Base-by-base conservation (phyloP, 2,329 filamentous ascomycete genomes). In the Phoma sp. region DNA sequence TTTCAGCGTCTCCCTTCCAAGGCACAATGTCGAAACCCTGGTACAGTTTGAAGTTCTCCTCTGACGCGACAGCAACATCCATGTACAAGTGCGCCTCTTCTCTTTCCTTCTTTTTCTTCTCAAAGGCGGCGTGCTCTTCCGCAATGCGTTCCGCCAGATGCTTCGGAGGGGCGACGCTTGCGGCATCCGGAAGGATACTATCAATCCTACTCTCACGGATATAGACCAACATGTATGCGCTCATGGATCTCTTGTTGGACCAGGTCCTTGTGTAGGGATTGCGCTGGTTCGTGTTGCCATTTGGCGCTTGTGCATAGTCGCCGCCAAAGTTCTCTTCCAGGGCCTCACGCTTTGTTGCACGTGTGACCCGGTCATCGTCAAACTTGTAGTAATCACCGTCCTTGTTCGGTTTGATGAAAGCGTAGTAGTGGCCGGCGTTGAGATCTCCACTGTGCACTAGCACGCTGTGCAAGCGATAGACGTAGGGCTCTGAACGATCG, bases 171-270 rank as follows among this genome's bases (percentile, higher is more conserved):
- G 96, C 89, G 2, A 89, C 83, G 60, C 89, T 82, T n/a, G 84
- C 83, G 33, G 95, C 89, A 0, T 87, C 85, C 37, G 88, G 85
- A 47, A 99, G 82, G 42, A 98, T 88, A 61, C 90, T 83, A 68
- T 96, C 90, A n/a, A 96, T 77, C 52, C 88, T 86, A 46, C 88
- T 89, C 72, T 96, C 90, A 40, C 95, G 88, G 61, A 99, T 91
- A 71, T 99, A 99, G 2, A 99, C 96, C 80, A 99, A 78, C 95
- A 99, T 99, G 80, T 99, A 99, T 4, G 95, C 96, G 73, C 93
- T 99, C 83, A 88, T 89, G 2, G 85, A 88, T 41, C 86, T 80
- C 67, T 89, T 89, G 3, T 84, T 82, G 2, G 86, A 87, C 73
- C 84, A 81, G 18, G 83, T 83, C 35, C 85, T 78, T 8, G 85